phyloP scores from a whole-genome alignment of 345 rosid species.

The Eucalyptus polyanthemos region DNA sequence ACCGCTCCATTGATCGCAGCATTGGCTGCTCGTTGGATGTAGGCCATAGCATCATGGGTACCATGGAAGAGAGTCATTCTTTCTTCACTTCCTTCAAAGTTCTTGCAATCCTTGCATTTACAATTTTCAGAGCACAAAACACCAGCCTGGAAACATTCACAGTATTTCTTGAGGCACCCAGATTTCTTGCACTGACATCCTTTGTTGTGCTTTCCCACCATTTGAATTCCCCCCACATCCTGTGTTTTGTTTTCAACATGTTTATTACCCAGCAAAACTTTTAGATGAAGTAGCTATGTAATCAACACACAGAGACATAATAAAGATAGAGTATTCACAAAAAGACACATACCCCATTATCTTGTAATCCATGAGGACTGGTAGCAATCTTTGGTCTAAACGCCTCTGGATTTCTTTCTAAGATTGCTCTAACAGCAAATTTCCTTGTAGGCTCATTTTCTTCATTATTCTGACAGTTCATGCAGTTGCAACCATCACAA shows the following conservation, averaged over 20 bases:
- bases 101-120: slow-evolving; percentile 75
- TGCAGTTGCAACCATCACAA: slow-evolving; percentile 78
- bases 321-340: not conserved
- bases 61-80: slow-evolving; percentile 37
- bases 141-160: slow-evolving; percentile 86
- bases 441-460: slow-evolving; percentile 48
- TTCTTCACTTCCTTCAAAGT: slow-evolving; percentile 68
- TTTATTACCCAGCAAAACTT: not conserved
- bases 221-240: slow-evolving; percentile 34
- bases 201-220: slow-evolving; percentile 68
- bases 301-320: not conserved
- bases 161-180: slow-evolving; percentile 86
- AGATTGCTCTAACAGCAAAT: slow-evolving; percentile 37
- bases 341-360: slow-evolving; percentile 22
- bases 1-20: slow-evolving; percentile 55
- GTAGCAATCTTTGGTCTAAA: slow-evolving; percentile 62
- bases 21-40: slow-evolving; percentile 55
- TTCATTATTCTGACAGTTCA: slow-evolving; percentile 60
- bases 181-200: slow-evolving; percentile 91
- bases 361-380: slow-evolving; percentile 38
- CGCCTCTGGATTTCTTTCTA: slow-evolving; percentile 76
- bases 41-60: slow-evolving; percentile 22
- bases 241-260: slow-evolving; percentile 8
- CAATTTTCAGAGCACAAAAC: slow-evolving; percentile 83
- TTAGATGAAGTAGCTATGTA: not conserved